Conservation (phyloP, 768 basidiomycete species). For the Suillus subalutaceus region DNA sequence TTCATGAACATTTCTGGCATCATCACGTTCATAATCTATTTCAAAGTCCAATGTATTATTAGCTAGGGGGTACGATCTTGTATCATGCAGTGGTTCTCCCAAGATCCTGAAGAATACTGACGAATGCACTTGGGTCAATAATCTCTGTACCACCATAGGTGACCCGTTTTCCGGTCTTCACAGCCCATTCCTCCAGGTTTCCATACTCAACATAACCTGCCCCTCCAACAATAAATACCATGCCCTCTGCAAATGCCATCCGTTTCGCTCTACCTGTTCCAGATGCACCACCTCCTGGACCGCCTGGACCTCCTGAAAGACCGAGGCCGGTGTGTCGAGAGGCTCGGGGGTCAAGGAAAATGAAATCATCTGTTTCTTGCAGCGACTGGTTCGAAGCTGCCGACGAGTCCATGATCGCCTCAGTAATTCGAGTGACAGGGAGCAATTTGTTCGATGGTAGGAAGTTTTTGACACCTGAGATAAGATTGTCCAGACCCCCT, state of each 20-base stretch:
- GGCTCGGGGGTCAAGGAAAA: constrained; percentile 91
- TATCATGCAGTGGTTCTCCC: constrained; percentile 47
- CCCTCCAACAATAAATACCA: constrained; percentile 95
- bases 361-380: constrained; percentile 94
- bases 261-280: constrained; percentile 46
- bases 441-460: constrained; percentile 93
- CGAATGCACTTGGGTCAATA: constrained; percentile 84
- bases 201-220: constrained; percentile 98
- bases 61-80: constrained; percentile 6
- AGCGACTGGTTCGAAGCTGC: constrained; percentile 92
- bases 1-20: background rate
- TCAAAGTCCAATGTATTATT: constrained; percentile 5
- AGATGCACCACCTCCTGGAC: constrained; percentile 41
- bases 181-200: constrained; percentile 93
- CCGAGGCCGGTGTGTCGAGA: constrained; percentile 60
- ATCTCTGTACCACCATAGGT: constrained; percentile 98
- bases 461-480: constrained; percentile 98
- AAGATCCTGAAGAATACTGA: constrained; percentile 67
- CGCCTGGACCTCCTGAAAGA: constrained; percentile 46
- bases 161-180: constrained; percentile 77
- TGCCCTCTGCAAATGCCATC: constrained; percentile 86
- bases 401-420: constrained; percentile 97
- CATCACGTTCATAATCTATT: background rate
- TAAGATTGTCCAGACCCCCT: constrained; percentile 94
- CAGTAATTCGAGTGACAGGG: constrained; percentile 88